Evolutionary conservation across 257 asterid genomes (phyloP).

Genomic region (Echium plantagineum): DNA sequence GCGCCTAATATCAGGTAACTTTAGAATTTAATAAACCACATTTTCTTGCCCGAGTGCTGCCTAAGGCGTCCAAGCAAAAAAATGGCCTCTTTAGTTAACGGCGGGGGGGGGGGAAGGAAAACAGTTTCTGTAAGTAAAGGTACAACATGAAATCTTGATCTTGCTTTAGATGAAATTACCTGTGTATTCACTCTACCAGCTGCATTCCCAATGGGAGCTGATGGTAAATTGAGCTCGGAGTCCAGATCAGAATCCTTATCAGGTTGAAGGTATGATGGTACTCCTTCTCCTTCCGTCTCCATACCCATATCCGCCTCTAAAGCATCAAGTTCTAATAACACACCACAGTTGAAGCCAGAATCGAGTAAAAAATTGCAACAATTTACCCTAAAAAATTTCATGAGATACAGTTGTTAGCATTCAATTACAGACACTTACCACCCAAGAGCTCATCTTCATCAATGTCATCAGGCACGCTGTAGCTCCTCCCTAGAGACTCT

Average conservation of each 20-base stretch:
- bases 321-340: slow-evolving; percentile 84
- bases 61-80: too few relatives aligned
- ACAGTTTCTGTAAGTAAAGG: too few relatives aligned
- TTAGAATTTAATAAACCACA: too few relatives aligned
- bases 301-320: slow-evolving; percentile 95
- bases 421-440: slow-evolving; percentile 35
- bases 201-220: slow-evolving; percentile 82
- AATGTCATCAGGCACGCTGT: slow-evolving; percentile 86
- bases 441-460: slow-evolving; percentile 97
- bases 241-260: slow-evolving; percentile 69
- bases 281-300: slow-evolving; percentile 81
- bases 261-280: slow-evolving; percentile 91
- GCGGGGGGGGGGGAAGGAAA: too few relatives aligned
- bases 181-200: slow-evolving; percentile 44
- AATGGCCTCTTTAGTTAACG: too few relatives aligned
- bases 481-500: slow-evolving; percentile 94
- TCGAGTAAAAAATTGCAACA: background rate
- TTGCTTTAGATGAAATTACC: slow-evolving; percentile 29
- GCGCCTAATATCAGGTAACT: too few relatives aligned
- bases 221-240: slow-evolving; percentile 72
- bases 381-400: background rate
- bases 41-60: too few relatives aligned
- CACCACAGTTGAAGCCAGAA: slow-evolving; percentile 5
- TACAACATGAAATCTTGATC: too few relatives aligned
- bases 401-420: background rate